Evolutionary conservation across 306 rosid species (phyloP), one percentile per base, ranked within the genome.

Genomic region (Ormosia emarginata): DNA sequence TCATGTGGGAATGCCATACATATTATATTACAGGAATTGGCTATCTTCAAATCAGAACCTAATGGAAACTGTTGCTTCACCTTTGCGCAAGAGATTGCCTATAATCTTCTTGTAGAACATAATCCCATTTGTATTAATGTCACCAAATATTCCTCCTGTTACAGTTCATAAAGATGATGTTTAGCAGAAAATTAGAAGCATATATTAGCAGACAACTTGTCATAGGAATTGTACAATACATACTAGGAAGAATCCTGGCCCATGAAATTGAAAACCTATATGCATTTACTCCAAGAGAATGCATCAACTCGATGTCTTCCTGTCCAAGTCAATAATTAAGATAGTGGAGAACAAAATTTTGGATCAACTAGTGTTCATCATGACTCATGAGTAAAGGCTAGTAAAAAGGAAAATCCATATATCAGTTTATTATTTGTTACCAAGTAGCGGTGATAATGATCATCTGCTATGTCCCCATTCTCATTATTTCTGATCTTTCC

Each of bases 261-360:
- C 94, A 91, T 5, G 94, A 88, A 82, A 93, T 91, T 8, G 97
- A 93, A 83, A 91, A 88, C 6, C 95, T 72, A 75, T 93, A 93
- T 4, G 87, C 86, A 82, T 86, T 84, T 24, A 87, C 32, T 13
- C 97, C 91, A 13, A 93, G 85, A 34, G 90, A 88, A 18, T 86
- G 83, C 85, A 88, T 79, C 67, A 85, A 50, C 44, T 89, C 56
- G 2, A 92, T 63, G 47, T 92, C 97, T 80, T 89, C 90, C 97
- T 90, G 74, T 39, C 8, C 49, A 58, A 62, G 30, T 73, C 9
- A 58, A 11, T 1, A 9, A 58, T 24, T 24, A 24, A 0, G 24
- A 24, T 24, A 24, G 24, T 24, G 24, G 24, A 24, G 24, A 24
- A 24, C 24, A 24, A 24, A 24, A 24, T 24, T 24, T 24, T 24